These are phyloP conservation scores for Raffaelea ambrosiae DNA, from an alignment of 2,329 filamentous ascomycete genomes.

Conservation along the genomic window DNA sequence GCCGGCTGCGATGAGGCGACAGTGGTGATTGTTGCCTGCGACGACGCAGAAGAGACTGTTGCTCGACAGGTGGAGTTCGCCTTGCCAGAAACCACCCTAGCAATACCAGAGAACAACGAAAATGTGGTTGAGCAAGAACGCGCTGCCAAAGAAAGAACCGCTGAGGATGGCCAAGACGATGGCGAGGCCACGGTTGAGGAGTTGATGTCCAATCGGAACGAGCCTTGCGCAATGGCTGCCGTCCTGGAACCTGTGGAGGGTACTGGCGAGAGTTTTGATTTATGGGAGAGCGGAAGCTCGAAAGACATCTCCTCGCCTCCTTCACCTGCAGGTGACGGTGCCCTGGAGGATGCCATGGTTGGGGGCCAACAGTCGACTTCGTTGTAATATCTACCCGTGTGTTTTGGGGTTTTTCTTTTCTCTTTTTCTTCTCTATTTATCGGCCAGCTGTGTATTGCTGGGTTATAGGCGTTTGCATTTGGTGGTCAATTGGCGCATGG, in stretches of 20 bases:
- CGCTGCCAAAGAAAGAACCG: neutral
- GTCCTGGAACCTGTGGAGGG: slow-evolving; percentile 48
- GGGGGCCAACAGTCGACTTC: too few species aligned
- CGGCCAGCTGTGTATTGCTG: too few species aligned
- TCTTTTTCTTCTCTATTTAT: too few species aligned
- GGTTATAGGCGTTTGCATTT: too few species aligned
- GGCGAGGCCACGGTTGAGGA: slow-evolving; percentile 23
- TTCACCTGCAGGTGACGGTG: neutral
- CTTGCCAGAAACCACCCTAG: too few species aligned
- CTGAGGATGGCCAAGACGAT: slow-evolving; percentile 6
- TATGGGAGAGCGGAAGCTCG: slow-evolving; percentile 63
- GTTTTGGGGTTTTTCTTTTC: neutral
- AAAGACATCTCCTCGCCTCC: slow-evolving; percentile 26
- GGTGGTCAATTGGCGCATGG: too few species aligned
- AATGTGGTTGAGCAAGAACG: too few species aligned
- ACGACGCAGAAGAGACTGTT: slow-evolving; percentile 17
- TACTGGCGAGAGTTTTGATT: slow-evolving; percentile 52
- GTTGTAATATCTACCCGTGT: too few species aligned
- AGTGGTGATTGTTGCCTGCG: slow-evolving; percentile 49
- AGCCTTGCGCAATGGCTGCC: slow-evolving; percentile 33
- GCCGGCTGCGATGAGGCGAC: slow-evolving; percentile 56
- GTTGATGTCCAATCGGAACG: slow-evolving; percentile 26
- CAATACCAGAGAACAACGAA: too few species aligned
- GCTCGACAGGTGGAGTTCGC: too few species aligned
- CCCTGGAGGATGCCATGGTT: neutral